Percentiles rank a stretch among this genome's conserved stretches.
phyloP scores from a whole-genome alignment of 2,329 filamentous ascomycete species.

The Fusarium brachygibbosum region DNA sequence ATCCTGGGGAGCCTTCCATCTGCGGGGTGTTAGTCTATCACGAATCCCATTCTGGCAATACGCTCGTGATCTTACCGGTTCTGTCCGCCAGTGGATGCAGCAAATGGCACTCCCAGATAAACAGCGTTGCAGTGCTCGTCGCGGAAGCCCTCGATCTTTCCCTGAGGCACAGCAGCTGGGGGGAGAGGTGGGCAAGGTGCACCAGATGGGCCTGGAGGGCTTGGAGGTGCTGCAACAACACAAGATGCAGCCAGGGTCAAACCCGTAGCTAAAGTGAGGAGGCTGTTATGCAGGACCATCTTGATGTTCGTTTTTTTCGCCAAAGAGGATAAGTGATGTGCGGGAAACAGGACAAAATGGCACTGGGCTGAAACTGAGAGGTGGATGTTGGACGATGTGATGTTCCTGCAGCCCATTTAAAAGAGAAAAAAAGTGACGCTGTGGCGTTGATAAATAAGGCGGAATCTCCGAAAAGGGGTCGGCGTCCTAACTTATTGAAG shows the following conservation, averaged over 20 bases:
- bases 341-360: constrained; percentile 17
- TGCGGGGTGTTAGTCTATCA: constrained; percentile 18
- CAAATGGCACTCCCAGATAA: constrained; percentile 57
- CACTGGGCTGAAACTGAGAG: constrained; percentile 10
- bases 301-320: constrained; percentile 3
- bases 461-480: constrained; percentile 23
- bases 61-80: constrained; percentile 48
- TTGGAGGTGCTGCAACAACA: constrained; percentile 5
- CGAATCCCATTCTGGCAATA: background rate
- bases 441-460: background rate
- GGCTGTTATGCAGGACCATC: constrained; percentile 34
- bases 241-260: constrained; percentile 38
- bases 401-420: constrained; percentile 6
- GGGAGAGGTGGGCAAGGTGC: constrained; percentile 17
- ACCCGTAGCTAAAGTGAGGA: constrained; percentile 27
- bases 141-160: constrained; percentile 53
- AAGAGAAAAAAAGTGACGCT: background rate
- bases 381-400: background rate
- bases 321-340: constrained; percentile 5
- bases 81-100: constrained; percentile 56
- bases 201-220: background rate
- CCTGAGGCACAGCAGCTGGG: constrained; percentile 46
- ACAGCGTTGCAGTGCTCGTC: constrained; percentile 54
- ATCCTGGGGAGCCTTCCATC: constrained; percentile 44
- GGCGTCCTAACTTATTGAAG: constrained; percentile 13